These are phyloP conservation scores for Middelhovenomyces tepae DNA, from an alignment of 805 yeast species.

Conservation along the genomic window DNA sequence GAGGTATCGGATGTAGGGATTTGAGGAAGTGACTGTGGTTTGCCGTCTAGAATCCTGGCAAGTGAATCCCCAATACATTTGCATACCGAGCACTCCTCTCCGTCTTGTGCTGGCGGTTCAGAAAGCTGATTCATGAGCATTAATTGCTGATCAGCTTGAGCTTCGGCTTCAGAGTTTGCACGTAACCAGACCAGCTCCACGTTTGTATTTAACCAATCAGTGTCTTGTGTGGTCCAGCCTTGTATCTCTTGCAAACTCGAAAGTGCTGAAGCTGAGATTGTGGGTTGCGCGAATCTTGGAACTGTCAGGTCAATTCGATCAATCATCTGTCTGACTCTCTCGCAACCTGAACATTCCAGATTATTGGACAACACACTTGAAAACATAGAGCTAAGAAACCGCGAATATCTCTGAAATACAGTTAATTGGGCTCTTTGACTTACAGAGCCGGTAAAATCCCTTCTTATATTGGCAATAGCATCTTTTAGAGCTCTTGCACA, in stretches of 20 bases:
- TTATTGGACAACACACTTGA: too few relatives aligned
- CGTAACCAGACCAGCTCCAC: slow-evolving; percentile 7
- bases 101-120: neutral
- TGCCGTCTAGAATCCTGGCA: slow-evolving; percentile 2
- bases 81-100: too few relatives aligned
- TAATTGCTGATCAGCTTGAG: neutral
- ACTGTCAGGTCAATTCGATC: slow-evolving; percentile 8
- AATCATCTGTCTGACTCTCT: too few relatives aligned
- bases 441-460: slow-evolving; percentile 7
- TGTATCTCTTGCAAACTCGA: slow-evolving; percentile 11
- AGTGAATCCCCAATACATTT: too few relatives aligned
- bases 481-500: slow-evolving; percentile 12
- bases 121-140: neutral
- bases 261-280: too few relatives aligned
- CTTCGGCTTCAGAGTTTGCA: slow-evolving; percentile 6
- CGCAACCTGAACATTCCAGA: too few relatives aligned
- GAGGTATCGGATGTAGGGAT: slow-evolving; percentile 2
- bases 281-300: slow-evolving; percentile 4
- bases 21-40: slow-evolving; percentile 1
- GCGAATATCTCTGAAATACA: slow-evolving; percentile 3
- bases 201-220: slow-evolving; percentile 10
- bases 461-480: slow-evolving; percentile 11
- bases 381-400: slow-evolving; percentile 3
- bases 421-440: slow-evolving; percentile 1
- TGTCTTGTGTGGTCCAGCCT: slow-evolving; percentile 16